Evolutionary conservation across 495 filamentous ascomycete species (phyloP), one percentile per base, ranked within the genome.

Genomic region (Mycothermus thermophilus): DNA sequence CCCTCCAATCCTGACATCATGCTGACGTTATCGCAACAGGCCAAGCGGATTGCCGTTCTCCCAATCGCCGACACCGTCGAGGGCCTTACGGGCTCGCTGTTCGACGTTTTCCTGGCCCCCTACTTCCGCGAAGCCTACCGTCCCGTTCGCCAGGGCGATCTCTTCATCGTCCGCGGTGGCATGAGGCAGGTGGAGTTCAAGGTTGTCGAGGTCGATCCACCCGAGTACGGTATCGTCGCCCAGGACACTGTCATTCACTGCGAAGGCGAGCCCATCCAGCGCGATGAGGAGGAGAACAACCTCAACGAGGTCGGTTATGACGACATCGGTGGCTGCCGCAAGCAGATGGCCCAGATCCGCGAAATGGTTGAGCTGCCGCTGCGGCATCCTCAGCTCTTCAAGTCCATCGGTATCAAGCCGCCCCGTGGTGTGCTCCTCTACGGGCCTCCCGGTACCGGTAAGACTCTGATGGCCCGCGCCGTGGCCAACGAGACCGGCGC

Each of bases 101-200:
- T 97, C 70, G 90, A 97, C 52, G 90, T 97, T 46, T 97, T 86
- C 75, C 85, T 97, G 48, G 92, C 92, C 34, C 92, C 92, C 41
- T 97, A 97, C 68, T 97, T 97, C 76, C 85, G 90, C 44, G 90
- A 97, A 70, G 90, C 92, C 37, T 97, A 97, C 67, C 73, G 90
- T 47, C 90, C 90, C 37, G 82, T 97, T 29, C 74, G 87, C 53
- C 88, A 95, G 69, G 90, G 86, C 36, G 90, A 97, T 51, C 75
- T 94, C 26, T 97, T 97, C 71, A 93, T 86, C 53, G 83, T 86
- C 45, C 79, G 90, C 57, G 90, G 85, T 61, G 88, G 85, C 60
- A 96, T 96, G 90, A 75, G 92, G 54, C 86, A 94, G 57, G 90
- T 96, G 8, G 90, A 97, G 52, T 97, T 97, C 67, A 97, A 97